Evolutionary conservation across 768 basidiomycete species (phyloP).

Genomic region (Mycena olivaceomarginata): DNA sequence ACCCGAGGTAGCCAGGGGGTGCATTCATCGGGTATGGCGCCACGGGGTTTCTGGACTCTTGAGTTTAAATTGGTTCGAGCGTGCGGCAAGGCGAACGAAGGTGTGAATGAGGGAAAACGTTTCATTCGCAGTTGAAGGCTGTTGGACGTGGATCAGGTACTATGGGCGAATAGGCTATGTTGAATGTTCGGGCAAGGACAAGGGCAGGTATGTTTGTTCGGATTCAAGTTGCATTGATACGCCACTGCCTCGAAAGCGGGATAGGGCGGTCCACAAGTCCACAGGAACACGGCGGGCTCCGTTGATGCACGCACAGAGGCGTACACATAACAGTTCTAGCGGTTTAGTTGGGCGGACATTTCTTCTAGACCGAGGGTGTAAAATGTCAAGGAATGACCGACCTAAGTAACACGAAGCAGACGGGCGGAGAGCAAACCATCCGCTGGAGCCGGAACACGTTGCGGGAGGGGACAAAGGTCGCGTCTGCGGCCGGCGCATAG

Average conservation of each 20-base stretch:
- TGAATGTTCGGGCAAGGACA: background rate
- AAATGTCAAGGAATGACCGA: background rate
- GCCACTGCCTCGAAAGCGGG: conserved; percentile 28
- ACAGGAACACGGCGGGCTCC: conserved; percentile 1
- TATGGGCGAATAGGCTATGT: conserved; percentile 10
- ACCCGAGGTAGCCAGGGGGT: conserved; percentile 7
- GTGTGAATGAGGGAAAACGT: conserved; percentile 33
- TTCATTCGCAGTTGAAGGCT: conserved; percentile 18
- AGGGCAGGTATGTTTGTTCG: conserved; percentile 10
- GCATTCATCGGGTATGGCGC: conserved; percentile 29
- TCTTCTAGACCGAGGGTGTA: conserved; percentile 35
- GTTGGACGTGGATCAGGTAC: conserved; percentile 33
- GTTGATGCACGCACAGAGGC: background rate
- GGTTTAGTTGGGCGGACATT: conserved; percentile 17
- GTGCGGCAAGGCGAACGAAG: conserved; percentile 1
- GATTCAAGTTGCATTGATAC: conserved; percentile 7
- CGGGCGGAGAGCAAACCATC: conserved; percentile 23
- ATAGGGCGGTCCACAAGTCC: conserved; percentile 11
- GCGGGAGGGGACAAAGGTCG: conserved; percentile 23
- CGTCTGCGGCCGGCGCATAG: conserved; percentile 16
- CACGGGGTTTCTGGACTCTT: conserved; percentile 25
- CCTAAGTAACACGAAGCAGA: conserved; percentile 3
- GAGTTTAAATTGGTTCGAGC: conserved; percentile 26
- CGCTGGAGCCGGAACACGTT: conserved; percentile 37
- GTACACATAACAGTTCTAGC: conserved; percentile 27